Evolutionary conservation across 257 asterid species (phyloP).

Genomic region (Lavandula angustifolia): DNA sequence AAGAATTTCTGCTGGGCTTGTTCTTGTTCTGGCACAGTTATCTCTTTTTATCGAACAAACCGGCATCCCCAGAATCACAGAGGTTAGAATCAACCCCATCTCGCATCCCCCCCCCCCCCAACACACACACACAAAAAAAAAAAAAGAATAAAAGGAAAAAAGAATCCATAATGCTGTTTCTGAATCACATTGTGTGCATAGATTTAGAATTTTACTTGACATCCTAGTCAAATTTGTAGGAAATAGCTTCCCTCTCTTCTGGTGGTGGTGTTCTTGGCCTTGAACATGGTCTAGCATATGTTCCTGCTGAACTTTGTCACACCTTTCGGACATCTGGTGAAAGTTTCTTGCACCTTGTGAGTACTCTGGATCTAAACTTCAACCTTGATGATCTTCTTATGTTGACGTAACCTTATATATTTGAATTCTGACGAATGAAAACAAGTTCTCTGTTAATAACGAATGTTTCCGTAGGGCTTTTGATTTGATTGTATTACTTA

Average conservation of each 20-base stretch:
- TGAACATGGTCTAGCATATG: constrained; percentile 67
- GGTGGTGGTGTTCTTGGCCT: constrained; percentile 66
- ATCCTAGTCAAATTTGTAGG: constrained; percentile 53
- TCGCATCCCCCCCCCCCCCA: neutral
- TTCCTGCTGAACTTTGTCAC: constrained; percentile 84
- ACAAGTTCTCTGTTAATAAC: constrained; percentile 9
- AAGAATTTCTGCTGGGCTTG: constrained; percentile 79
- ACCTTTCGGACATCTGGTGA: constrained; percentile 77
- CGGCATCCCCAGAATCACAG: constrained; percentile 81
- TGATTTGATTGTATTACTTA: constrained; percentile 26
- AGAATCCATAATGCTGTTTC: neutral
- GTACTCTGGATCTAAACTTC: constrained; percentile 36
- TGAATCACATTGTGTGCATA: constrained; percentile 2
- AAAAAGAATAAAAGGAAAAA: neutral
- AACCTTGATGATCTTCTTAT: constrained; percentile 10
- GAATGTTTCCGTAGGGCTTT: constrained; percentile 20
- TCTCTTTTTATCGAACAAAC: constrained; percentile 72
- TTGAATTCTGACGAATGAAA: neutral
- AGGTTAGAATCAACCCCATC: constrained; percentile 49
- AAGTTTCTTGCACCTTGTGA: constrained; percentile 80
- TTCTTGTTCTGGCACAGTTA: constrained; percentile 79
- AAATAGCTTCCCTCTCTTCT: constrained; percentile 76
- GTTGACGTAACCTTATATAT: neutral
- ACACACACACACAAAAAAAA: neutral
- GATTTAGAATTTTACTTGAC: constrained; percentile 14